Evolutionary conservation across 352 stramenopile genomes (phyloP).

Genomic region (Hyaloperonospora arabidopsidis): DNA sequence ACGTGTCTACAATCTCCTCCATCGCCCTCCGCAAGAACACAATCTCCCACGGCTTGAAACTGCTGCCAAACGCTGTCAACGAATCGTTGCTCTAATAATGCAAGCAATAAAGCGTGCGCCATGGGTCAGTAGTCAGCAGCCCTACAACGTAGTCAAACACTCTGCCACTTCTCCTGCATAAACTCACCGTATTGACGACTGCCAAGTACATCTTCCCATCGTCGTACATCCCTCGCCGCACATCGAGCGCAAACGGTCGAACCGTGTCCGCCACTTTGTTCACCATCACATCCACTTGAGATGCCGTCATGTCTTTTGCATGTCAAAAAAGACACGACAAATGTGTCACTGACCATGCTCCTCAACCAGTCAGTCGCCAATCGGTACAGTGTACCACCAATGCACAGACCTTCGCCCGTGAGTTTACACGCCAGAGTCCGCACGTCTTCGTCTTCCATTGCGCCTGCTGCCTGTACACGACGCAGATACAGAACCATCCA

Average conservation of each 20-base stretch:
- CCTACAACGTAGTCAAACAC: not conserved
- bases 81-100: slow-evolving; percentile 57
- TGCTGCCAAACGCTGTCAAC: slow-evolving; percentile 64
- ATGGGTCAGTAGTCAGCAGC: slow-evolving; percentile 3
- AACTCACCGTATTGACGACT: slow-evolving; percentile 65
- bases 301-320: slow-evolving; percentile 34
- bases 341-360: too few relatives aligned
- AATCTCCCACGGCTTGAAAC: slow-evolving; percentile 80
- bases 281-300: slow-evolving; percentile 61
- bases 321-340: not conserved
- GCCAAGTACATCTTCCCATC: slow-evolving; percentile 77
- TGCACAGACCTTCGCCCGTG: slow-evolving; percentile 50
- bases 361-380: not conserved
- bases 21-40: slow-evolving; percentile 77
- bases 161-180: not conserved
- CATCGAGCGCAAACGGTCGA: slow-evolving; percentile 59
- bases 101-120: not conserved
- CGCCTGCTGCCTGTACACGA: slow-evolving; percentile 40
- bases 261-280: slow-evolving; percentile 51
- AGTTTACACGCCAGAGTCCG: slow-evolving; percentile 42
- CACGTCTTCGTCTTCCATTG: slow-evolving; percentile 62
- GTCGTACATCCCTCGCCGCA: slow-evolving; percentile 71
- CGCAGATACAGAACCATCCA: not conserved
- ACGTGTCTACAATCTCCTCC: slow-evolving; percentile 73
- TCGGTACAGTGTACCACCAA: not conserved